phyloP scores from a whole-genome alignment of 805 yeast genomes.

The Dipodascus geniculatus region DNA sequence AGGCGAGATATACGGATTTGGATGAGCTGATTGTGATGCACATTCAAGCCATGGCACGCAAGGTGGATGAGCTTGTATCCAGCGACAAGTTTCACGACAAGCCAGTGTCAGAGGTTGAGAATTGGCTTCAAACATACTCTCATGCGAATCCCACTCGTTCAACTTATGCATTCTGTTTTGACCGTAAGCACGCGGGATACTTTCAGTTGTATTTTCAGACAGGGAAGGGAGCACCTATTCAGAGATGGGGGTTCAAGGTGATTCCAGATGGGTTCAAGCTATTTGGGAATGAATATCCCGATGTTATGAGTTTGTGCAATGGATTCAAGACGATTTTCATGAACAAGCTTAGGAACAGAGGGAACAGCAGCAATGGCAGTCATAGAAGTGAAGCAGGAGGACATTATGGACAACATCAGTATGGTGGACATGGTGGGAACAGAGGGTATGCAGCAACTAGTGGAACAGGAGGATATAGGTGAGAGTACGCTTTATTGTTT shows the following conservation, averaged over 20 bases:
- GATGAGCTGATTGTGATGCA: slow-evolving; percentile 89
- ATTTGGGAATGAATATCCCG: slow-evolving; percentile 75
- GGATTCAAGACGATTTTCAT: slow-evolving; percentile 68
- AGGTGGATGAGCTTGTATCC: slow-evolving; percentile 71
- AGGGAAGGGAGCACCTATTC: slow-evolving; percentile 34
- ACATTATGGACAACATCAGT: slow-evolving; percentile 42
- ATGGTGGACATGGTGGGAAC: neutral
- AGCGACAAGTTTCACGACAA: slow-evolving; percentile 86
- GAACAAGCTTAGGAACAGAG: slow-evolving; percentile 31
- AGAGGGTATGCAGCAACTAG: neutral
- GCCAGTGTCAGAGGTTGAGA: slow-evolving; percentile 63
- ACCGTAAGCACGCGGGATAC: slow-evolving; percentile 91
- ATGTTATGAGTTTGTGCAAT: slow-evolving; percentile 76
- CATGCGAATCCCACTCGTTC: slow-evolving; percentile 85
- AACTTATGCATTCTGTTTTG: slow-evolving; percentile 82
- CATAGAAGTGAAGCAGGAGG: slow-evolving; percentile 89
- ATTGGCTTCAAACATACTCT: slow-evolving; percentile 80
- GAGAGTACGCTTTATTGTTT: neutral
- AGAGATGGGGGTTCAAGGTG: slow-evolving; percentile 86
- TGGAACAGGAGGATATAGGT: neutral
- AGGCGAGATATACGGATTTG: slow-evolving; percentile 64
- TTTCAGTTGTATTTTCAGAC: slow-evolving; percentile 79
- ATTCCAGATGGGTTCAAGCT: slow-evolving; percentile 77
- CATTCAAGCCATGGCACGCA: slow-evolving; percentile 69
- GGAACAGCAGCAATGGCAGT: slow-evolving; percentile 84